phyloP scores from a whole-genome alignment of 768 basidiomycete genomes.

The Hirschioporus abietinus region DNA sequence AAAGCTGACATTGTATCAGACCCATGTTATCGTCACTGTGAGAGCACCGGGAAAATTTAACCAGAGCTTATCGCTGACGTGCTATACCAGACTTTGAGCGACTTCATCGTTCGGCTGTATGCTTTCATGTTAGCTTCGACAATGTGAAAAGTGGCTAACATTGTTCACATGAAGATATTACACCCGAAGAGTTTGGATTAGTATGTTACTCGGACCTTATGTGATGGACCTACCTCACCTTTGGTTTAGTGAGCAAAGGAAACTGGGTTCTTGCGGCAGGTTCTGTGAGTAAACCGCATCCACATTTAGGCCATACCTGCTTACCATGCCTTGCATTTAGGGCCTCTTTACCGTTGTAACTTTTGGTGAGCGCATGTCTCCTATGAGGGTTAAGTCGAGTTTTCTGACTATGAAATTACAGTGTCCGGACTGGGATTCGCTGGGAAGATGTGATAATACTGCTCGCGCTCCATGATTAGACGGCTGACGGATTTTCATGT shows the following conservation, averaged over 20 bases:
- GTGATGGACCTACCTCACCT: background rate
- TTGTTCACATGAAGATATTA: background rate
- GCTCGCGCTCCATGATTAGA: background rate
- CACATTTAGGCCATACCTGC: background rate
- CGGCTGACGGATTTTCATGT: background rate
- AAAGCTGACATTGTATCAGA: background rate
- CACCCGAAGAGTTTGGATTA: conserved; percentile 9
- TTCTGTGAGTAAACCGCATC: conserved; percentile 42
- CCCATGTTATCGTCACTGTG: background rate
- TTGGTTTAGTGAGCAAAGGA: conserved; percentile 37
- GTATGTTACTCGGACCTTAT: conserved; percentile 29
- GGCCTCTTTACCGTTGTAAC: background rate
- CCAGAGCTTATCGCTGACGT: background rate
- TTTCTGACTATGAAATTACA: background rate
- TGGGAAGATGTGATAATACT: background rate
- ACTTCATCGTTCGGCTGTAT: background rate
- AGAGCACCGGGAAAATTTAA: background rate
- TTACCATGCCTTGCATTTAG: background rate
- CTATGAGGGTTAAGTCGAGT: background rate
- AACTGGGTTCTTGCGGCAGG: conserved; percentile 37
- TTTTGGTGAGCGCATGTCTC: background rate
- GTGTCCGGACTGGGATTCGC: background rate
- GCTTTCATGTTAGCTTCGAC: background rate
- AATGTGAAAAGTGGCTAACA: background rate
- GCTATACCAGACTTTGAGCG: background rate